Evolutionary conservation across 2,329 filamentous ascomycete species (phyloP), one percentile per base, ranked within the genome.

Genomic region (Colletotrichum cereale): DNA sequence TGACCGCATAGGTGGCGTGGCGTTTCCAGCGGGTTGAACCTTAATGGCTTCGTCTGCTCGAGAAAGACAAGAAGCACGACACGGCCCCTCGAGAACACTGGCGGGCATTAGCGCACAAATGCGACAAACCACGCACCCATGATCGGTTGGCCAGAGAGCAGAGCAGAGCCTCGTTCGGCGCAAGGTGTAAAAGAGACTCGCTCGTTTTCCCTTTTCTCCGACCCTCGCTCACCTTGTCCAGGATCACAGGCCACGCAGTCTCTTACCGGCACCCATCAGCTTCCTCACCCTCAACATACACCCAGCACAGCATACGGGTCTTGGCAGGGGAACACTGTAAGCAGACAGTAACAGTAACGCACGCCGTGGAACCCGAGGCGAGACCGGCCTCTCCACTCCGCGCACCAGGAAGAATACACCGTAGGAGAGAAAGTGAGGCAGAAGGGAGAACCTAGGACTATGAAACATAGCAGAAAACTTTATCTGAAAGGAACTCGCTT

Each of bases 381-480:
- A 24, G 42, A 40, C 14, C 14, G 53, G 31, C 34, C 42, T 8
- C 21, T 40, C n/a, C n/a, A 14, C 38, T 40, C 38, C 38, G 38
- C 38, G 38, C 10, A 34, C 34, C 34, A 56, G n/a, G n/a, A n/a
- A n/a, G n/a, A 18, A 24, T 12, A 56, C 12, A n/a, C n/a, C n/a
- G n/a, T 38, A 60, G n/a, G 36, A 58, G 24, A 52, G 18, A 50
- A 56, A 62, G 52, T 53, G 64, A 71, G 64, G 68, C 64, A 58
- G 44, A 53, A 62, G 52, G 36, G 8, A 36, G 8, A 36, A 58
- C 36, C 65, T 55, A 31, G 58, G 18, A 53, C 38, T 31, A 55
- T 69, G 69, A 72, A 72, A 72, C 69, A 64, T 31, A 55, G 58
- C 52, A 61, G n/a, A 48, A 29, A 72, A 72, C 69, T 72, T 64